Conservation (phyloP, 345 rosid species). For the Corchorus olitorius region DNA sequence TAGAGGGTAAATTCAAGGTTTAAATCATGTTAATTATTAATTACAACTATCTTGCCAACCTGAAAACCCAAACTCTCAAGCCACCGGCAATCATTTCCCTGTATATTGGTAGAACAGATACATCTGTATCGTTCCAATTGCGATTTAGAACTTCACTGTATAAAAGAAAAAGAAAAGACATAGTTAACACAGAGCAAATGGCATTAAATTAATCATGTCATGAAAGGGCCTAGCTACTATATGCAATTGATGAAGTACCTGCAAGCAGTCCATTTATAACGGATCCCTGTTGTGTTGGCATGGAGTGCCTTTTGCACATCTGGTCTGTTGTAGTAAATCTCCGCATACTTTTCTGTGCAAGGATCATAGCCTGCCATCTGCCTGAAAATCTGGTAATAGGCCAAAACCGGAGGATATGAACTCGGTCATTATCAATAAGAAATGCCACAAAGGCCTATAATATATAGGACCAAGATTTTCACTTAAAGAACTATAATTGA, state of each 20-base stretch:
- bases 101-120: conserved; percentile 82
- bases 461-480: not conserved
- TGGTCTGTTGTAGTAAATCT: conserved; percentile 84
- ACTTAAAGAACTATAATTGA: not conserved
- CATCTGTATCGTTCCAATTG: conserved; percentile 91
- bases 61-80: conserved; percentile 90
- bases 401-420: not conserved
- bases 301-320: conserved; percentile 92
- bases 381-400: conserved; percentile 48
- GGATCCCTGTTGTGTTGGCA: conserved; percentile 72
- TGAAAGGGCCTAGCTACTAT: not conserved
- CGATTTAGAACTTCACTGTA: conserved; percentile 79
- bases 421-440: not conserved
- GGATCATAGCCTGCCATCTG: conserved; percentile 88
- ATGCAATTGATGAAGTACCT: conserved; percentile 42
- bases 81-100: conserved; percentile 80
- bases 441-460: not conserved
- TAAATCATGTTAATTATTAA: not conserved
- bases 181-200: not conserved
- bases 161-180: conserved; percentile 8
- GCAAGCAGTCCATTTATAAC: conserved; percentile 96
- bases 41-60: conserved; percentile 40
- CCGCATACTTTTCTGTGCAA: conserved; percentile 96
- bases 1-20: not conserved
- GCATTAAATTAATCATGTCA: not conserved